Evolutionary conservation across 1,139 yeast genomes (phyloP), one percentile per base, ranked within the genome.

Genomic region (Hyphopichia fennica): DNA sequence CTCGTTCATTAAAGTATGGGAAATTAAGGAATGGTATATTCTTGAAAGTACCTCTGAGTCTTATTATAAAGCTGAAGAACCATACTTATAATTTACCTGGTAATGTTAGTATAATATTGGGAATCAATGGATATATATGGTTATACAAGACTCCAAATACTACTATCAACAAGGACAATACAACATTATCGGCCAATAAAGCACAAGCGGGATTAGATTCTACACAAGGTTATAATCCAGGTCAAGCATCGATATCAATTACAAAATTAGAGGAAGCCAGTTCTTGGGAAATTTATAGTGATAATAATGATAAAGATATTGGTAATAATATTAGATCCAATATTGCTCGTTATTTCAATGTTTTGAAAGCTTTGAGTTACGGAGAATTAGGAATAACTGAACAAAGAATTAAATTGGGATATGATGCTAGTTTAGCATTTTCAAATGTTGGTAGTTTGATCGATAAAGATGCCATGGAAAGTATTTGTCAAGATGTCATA

Each of bases 61-160:
- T 93, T 47, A 77, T 95, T 40, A 79, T 91, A 37, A 81, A 96
- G 58, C 82, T 95, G 13, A 87, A 91, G 57, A 85, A 88, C 53
- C 98, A 93, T 62, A 78, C 91, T 22, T 88, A 87, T 63, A 81
- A 82, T 46, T 73, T 95, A 18, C 96, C 97, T 0, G 98, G 97
- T 13, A 89, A 87, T 54, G 91, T 93, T 18, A 90, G 93, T 53
- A 78, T 87, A 33, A 89, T 93, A 41, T 69, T 95, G 36, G 99
- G 99, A 20, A 95, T 91, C 11, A 95, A 95, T 62, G 99, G 99
- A 3, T 93, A 79, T 58, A 77, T 93, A 42, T 95, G 99, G 99
- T 69, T 95, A 39, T 82, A 88, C 57, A 89, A 89, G 58, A 84
- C 96, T 2, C 66, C 64, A 19, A 56, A 63, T 27, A 60, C 41